Conservation (phyloP, 2,329 filamentous ascomycete species). For the Leptographium lundbergii region DNA sequence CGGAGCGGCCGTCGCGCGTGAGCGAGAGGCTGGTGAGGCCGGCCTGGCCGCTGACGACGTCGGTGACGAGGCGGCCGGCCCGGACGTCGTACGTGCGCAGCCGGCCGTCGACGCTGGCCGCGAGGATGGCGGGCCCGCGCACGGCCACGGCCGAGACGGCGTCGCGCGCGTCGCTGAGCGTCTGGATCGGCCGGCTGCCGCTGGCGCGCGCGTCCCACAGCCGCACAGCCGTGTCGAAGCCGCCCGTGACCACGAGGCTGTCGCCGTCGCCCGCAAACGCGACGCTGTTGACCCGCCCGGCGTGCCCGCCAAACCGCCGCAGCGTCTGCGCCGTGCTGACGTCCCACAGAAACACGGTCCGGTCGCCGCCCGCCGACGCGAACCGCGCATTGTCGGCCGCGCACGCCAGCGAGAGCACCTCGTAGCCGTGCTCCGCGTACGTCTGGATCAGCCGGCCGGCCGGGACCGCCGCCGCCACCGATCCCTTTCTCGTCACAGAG, state of each 20-base stretch:
- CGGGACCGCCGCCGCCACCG: slow-evolving; percentile 23
- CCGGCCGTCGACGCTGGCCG: slow-evolving; percentile 73
- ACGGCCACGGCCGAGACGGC: slow-evolving; percentile 42
- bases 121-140: slow-evolving; percentile 46
- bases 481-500: slow-evolving; percentile 9
- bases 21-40: slow-evolving; percentile 64
- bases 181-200: slow-evolving; percentile 54
- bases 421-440: slow-evolving; percentile 84
- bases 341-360: slow-evolving; percentile 88
- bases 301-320: slow-evolving; percentile 60
- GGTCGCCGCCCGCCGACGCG: slow-evolving; percentile 78
- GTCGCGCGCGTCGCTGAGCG: slow-evolving; percentile 60
- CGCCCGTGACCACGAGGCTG: slow-evolving; percentile 57
- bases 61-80: slow-evolving; percentile 56
- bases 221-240: slow-evolving; percentile 63
- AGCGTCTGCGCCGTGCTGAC: slow-evolving; percentile 68
- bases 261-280: slow-evolving; percentile 67
- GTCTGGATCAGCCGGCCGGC: slow-evolving; percentile 60
- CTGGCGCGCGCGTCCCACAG: slow-evolving; percentile 57
- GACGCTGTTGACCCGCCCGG: slow-evolving; percentile 63
- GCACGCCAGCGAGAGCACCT: slow-evolving; percentile 72
- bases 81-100: slow-evolving; percentile 74
- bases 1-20: slow-evolving; percentile 58
- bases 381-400: slow-evolving; percentile 70
- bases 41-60: slow-evolving; percentile 46